Percentiles rank a stretch among this genome's conserved stretches.
Conservation (phyloP, 495 filamentous ascomycete genomes). For the Daldinia caldariorum region DNA sequence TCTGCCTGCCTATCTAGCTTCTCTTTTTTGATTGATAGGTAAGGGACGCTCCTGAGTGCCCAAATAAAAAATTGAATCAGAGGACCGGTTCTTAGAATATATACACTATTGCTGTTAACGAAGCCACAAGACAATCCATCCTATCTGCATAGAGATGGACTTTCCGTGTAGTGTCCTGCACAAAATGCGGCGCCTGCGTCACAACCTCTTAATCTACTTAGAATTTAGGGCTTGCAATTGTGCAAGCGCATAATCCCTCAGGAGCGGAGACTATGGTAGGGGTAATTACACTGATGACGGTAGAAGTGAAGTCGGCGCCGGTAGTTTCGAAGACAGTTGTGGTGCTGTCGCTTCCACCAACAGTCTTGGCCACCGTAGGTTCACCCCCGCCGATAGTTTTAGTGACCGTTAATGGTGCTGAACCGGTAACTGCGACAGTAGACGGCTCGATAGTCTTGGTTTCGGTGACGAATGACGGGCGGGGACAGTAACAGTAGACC, state of each 20-base stretch:
- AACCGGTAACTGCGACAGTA: slow-evolving; percentile 10
- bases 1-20: neutral
- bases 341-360: slow-evolving; percentile 11
- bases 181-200: slow-evolving; percentile 13
- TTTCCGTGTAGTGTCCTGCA: slow-evolving; percentile 8
- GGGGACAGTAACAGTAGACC: slow-evolving; percentile 14
- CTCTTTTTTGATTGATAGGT: neutral
- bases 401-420: neutral
- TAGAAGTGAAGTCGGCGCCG: slow-evolving; percentile 25
- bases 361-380: slow-evolving; percentile 30
- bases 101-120: slow-evolving; percentile 7
- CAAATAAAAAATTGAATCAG: neutral
- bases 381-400: neutral
- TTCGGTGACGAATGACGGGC: slow-evolving; percentile 14
- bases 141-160: neutral
- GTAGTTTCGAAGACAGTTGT: slow-evolving; percentile 27
- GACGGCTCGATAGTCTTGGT: slow-evolving; percentile 11
- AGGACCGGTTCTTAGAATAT: slow-evolving; percentile 7
- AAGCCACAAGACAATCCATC: neutral
- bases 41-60: slow-evolving; percentile 2
- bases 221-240: neutral
- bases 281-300: slow-evolving; percentile 32
- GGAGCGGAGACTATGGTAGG: slow-evolving; percentile 29
- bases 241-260: slow-evolving; percentile 34
- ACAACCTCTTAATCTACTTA: neutral